Conservation (phyloP, 2,329 filamentous ascomycete genomes). For the Annulohypoxylon truncatum region DNA sequence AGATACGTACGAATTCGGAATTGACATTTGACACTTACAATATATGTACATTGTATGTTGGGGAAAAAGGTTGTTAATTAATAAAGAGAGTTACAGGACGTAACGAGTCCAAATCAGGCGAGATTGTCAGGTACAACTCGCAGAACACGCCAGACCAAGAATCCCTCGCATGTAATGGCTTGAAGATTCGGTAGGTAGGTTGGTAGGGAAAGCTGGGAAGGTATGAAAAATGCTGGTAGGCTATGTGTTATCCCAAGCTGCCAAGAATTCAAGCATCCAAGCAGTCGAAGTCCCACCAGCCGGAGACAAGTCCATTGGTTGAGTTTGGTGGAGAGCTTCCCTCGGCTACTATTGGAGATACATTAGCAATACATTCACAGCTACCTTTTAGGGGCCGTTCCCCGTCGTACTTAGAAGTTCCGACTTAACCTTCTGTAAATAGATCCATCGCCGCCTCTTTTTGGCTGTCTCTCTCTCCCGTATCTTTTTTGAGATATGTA, state of each 20-base stretch:
- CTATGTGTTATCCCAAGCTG: slow-evolving; percentile 27
- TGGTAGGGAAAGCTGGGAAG: slow-evolving; percentile 25
- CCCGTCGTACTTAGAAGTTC: slow-evolving; percentile 34
- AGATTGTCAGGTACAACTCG: slow-evolving; percentile 29
- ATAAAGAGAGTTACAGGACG: background rate
- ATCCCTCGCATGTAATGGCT: slow-evolving; percentile 22
- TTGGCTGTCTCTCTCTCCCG: slow-evolving; percentile 4
- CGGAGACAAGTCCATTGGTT: slow-evolving; percentile 31
- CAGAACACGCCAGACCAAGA: background rate
- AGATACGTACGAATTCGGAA: slow-evolving; percentile 5
- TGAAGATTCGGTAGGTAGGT: slow-evolving; percentile 32
- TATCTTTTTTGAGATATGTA: background rate
- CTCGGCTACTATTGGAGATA: slow-evolving; percentile 21
- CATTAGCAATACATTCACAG: slow-evolving; percentile 30
- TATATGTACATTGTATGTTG: background rate
- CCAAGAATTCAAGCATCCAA: background rate
- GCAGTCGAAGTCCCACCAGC: slow-evolving; percentile 21
- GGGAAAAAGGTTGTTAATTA: slow-evolving; percentile 8
- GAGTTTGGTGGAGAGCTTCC: slow-evolving; percentile 31
- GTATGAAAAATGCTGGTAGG: slow-evolving; percentile 11
- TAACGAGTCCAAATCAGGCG: slow-evolving; percentile 11
- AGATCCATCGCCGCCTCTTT: slow-evolving; percentile 28
- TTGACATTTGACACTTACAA: background rate
- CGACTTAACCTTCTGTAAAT: slow-evolving; percentile 36
- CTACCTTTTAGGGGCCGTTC: slow-evolving; percentile 34